These are phyloP conservation scores for Phaeosphaeriaceae sp. DNA, from an alignment of 2,329 filamentous ascomycete species.

Conservation along the genomic window DNA sequence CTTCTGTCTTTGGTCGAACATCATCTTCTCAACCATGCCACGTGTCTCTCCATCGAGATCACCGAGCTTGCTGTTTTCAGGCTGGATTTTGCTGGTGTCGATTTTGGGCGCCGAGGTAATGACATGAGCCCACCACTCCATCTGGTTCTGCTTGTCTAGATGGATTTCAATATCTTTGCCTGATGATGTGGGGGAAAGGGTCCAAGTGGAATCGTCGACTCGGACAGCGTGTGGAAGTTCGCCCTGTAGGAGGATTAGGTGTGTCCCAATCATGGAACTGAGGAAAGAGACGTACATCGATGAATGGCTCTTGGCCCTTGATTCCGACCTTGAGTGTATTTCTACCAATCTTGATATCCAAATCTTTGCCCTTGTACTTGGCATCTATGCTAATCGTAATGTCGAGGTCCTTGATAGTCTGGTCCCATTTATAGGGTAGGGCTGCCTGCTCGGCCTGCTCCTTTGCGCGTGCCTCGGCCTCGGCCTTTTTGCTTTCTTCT, in stretches of 20 bases:
- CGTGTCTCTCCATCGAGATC: conserved; percentile 95
- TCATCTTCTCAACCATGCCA: conserved; percentile 99
- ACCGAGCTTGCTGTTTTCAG: conserved; percentile 87
- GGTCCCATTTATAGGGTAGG: conserved; percentile 96
- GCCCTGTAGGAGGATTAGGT: conserved; percentile 63
- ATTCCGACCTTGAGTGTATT: conserved; percentile 77
- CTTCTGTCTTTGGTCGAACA: conserved; percentile 98
- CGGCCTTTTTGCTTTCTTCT: conserved; percentile 60
- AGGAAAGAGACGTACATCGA: conserved; percentile 66
- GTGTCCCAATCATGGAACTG: background rate
- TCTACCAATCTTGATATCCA: conserved; percentile 84
- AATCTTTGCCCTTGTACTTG: conserved; percentile 82
- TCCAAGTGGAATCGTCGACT: conserved; percentile 94
- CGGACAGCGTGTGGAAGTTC: conserved; percentile 79
- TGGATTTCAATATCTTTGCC: conserved; percentile 83
- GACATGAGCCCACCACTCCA: conserved; percentile 98
- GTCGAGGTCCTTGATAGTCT: conserved; percentile 89
- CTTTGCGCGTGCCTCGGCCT: conserved; percentile 67
- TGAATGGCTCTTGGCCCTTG: conserved; percentile 86
- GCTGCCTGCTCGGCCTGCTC: conserved; percentile 87
- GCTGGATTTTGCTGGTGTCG: conserved; percentile 92
- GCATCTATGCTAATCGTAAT: conserved; percentile 77
- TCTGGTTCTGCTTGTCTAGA: conserved; percentile 94
- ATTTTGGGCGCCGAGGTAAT: conserved; percentile 86
- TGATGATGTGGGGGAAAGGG: conserved; percentile 70